Percentiles rank a stretch among this genome's conserved stretches.
Conservation (phyloP, 495 filamentous ascomycete genomes). For the Collariella sp. region DNA sequence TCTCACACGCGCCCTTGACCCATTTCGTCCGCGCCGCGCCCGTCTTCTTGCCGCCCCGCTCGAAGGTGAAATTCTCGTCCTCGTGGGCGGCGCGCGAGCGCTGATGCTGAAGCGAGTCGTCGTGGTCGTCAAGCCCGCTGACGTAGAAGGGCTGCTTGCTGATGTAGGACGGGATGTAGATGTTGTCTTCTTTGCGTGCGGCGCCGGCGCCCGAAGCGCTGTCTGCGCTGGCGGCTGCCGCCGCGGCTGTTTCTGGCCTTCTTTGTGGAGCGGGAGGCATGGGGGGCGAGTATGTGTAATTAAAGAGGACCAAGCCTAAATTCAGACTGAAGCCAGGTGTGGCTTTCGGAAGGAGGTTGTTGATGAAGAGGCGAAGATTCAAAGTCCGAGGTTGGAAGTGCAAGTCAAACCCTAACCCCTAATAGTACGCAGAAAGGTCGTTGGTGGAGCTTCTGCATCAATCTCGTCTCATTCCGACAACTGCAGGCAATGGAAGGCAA, state of each 20-base stretch:
- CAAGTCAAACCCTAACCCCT: neutral
- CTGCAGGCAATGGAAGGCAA: neutral
- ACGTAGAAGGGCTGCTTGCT: constrained; percentile 97
- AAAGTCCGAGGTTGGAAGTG: no score
- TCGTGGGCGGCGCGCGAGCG: constrained; percentile 58
- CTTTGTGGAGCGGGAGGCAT: constrained; percentile 17
- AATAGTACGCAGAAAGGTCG: no score
- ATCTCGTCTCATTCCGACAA: no score
- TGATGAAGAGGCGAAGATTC: constrained; percentile 7
- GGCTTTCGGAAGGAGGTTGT: no score
- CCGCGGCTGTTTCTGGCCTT: constrained; percentile 6
- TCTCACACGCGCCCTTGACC: constrained; percentile 95
- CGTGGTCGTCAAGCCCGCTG: constrained; percentile 62
- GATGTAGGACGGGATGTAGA: constrained; percentile 98
- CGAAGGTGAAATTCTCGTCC: constrained; percentile 52
- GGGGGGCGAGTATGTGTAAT: neutral
- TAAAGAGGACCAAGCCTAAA: neutral
- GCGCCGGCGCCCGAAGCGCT: constrained; percentile 35
- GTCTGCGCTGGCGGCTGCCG: constrained; percentile 6
- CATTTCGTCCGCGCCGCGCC: constrained; percentile 89
- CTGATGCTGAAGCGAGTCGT: constrained; percentile 95
- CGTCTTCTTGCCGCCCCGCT: constrained; percentile 62
- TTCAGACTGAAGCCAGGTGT: no score
- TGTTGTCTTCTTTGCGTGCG: constrained; percentile 75
- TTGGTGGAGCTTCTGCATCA: no score